Base-by-base conservation (phyloP, 1,139 yeast genomes). In the Scheffersomyces stambukii region DNA sequence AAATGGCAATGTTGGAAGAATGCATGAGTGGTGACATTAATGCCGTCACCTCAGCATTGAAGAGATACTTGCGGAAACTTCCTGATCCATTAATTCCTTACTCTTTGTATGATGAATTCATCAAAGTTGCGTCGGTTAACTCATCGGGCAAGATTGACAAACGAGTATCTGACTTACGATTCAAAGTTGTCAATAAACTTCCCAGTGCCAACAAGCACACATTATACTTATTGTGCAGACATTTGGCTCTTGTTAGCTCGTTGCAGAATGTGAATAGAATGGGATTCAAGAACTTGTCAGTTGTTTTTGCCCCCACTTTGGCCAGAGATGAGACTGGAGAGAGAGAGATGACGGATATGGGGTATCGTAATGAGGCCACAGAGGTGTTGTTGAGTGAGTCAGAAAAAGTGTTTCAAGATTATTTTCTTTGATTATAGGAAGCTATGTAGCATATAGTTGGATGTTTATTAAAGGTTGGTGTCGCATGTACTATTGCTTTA, bases 251-350 rank as follows among this genome's bases (percentile, higher is more conserved):
- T 37, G 74, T 84, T 17, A 69, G 70, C 30, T 54, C 61, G 6
- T 60, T 64, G 48, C 63, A 71, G 23, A 52, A 56, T 11, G 51
- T 58, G 22, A 84, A 82, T 46, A 66, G 84, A 52, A 91, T 91
- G 99, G 84, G 75, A 18, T 63, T 74, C 41, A 77, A 79, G 52
- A 88, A 93, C 46, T 57, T 93, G 34, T 82, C 96, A 1, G 91
- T 93, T 28, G 96, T 91, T 11, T 91, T 91, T 66, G 96, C 97
- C 0, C 98, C 99, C 2, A 88, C 97, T 3, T 62, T 91, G 29
- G 83, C 88, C 0, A 67, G 96, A 36, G 96, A 88, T 43, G 64
- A 69, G 37, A 71, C 78, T 15, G 95, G 95, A 4, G 88, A 83
- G 40, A 74, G 82, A 37, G 98, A 93, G 53, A 77, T 91, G 57